A percentile compares a stretch with the other conserved stretches of the same genome.
phyloP scores from a whole-genome alignment of 2,329 filamentous ascomycete species.

The Fusarium sp. region DNA sequence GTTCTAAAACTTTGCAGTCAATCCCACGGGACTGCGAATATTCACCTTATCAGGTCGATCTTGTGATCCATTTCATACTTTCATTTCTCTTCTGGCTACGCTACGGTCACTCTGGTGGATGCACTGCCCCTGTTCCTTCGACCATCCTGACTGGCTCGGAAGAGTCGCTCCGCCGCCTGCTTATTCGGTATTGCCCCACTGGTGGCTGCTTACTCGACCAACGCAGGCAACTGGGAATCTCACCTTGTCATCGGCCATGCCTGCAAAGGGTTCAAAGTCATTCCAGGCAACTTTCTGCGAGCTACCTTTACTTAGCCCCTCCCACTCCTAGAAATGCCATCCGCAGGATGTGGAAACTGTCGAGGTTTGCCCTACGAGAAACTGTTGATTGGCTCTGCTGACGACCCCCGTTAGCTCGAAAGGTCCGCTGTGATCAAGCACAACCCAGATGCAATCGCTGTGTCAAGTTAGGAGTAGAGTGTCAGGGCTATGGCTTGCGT shows the following conservation, averaged over 20 bases:
- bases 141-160: background rate
- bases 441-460: slow-evolving; percentile 27
- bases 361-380: slow-evolving; percentile 1
- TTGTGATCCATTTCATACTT: too few relatives aligned
- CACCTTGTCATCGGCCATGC: background rate
- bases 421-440: slow-evolving; percentile 34
- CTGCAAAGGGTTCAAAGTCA: background rate
- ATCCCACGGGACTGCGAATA: too few relatives aligned
- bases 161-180: background rate
- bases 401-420: slow-evolving; percentile 19
- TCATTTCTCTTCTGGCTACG: too few relatives aligned
- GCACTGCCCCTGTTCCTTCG: background rate
- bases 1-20: too few relatives aligned
- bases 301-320: background rate
- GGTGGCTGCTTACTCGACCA: background rate
- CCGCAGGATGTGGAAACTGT: slow-evolving; percentile 29
- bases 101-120: too few relatives aligned
- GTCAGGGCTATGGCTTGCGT: slow-evolving; percentile 29
- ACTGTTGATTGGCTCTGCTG: background rate
- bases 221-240: background rate
- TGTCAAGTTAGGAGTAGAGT: background rate
- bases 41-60: too few relatives aligned
- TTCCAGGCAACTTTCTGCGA: slow-evolving; percentile 20
- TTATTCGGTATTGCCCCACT: background rate
- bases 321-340: slow-evolving; percentile 4